Conservation (phyloP, 257 asterid genomes). For the Nicotiana paniculata region DNA sequence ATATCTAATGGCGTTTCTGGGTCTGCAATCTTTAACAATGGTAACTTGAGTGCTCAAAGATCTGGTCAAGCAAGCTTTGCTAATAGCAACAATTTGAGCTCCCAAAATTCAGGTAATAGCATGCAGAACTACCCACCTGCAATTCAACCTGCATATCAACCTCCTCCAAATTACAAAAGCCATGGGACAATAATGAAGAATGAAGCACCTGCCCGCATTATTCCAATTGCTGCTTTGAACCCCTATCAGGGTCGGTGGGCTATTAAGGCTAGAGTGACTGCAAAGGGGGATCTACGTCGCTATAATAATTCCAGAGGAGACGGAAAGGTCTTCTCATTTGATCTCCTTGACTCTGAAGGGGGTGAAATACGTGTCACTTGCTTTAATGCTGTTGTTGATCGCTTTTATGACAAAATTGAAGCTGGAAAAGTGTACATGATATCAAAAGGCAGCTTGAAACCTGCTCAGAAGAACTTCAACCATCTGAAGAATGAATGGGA, state of each 20-base stretch:
- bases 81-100: conserved; percentile 20
- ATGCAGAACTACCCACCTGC: conserved; percentile 55
- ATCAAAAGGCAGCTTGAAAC: conserved; percentile 88
- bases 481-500: conserved; percentile 98
- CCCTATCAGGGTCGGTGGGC: conserved; percentile 99
- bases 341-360: conserved; percentile 91
- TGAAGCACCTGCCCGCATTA: conserved; percentile 91
- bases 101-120: conserved; percentile 32
- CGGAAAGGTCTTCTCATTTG: conserved; percentile 94
- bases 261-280: conserved; percentile 94
- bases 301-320: conserved; percentile 95
- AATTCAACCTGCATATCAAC: conserved; percentile 85
- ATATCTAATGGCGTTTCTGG: conserved; percentile 30
- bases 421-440: conserved; percentile 80
- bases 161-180: conserved; percentile 77
- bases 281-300: conserved; percentile 84
- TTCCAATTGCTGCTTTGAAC: conserved; percentile 86
- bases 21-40: conserved; percentile 23
- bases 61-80: conserved; percentile 30
- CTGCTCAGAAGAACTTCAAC: conserved; percentile 92
- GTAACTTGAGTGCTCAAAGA: conserved; percentile 31
- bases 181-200: conserved; percentile 87
- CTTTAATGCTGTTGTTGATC: conserved; percentile 85
- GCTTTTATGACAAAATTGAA: conserved; percentile 65
- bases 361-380: conserved; percentile 94